phyloP scores from a whole-genome alignment of 345 rosid genomes.

The Acer saccharum region DNA sequence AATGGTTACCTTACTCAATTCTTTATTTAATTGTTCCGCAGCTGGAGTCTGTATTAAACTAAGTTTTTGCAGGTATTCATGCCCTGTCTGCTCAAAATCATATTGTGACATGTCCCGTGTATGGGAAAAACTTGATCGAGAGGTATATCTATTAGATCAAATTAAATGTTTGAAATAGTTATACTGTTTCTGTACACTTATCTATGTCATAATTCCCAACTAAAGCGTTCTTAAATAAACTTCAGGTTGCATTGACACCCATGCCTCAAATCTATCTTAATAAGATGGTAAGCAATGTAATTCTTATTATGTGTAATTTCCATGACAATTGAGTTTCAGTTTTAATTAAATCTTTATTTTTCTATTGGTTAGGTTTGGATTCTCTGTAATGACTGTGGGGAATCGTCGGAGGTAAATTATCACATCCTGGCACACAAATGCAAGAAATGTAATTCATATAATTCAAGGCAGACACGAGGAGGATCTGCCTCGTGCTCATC shows the following conservation, averaged over 20 bases:
- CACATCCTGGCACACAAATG: slow-evolving; percentile 55
- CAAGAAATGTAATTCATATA: slow-evolving; percentile 56
- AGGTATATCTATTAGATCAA: slow-evolving; percentile 24
- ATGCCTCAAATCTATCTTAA: slow-evolving; percentile 54
- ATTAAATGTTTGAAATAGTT: not conserved
- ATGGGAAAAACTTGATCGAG: slow-evolving; percentile 53
- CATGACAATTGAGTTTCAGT: not conserved
- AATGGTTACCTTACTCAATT: slow-evolving; percentile 14
- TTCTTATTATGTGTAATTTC: not conserved
- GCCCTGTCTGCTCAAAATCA: slow-evolving; percentile 68
- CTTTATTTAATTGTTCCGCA: not conserved
- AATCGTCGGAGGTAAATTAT: slow-evolving; percentile 41
- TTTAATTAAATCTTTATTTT: not conserved
- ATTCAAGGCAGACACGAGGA: slow-evolving; percentile 49
- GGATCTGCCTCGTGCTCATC: slow-evolving; percentile 22
- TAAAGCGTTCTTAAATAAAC: not conserved
- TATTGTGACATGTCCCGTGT: slow-evolving; percentile 47
- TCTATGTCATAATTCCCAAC: not conserved
- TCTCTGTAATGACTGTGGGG: slow-evolving; percentile 67
- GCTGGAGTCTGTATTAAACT: no score
- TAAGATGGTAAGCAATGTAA: slow-evolving; percentile 37
- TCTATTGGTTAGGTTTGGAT: slow-evolving; percentile 56
- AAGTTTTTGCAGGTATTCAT: slow-evolving; percentile 49
- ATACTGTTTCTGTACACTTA: not conserved
- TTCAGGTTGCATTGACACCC: slow-evolving; percentile 52